phyloP scores from a whole-genome alignment of 148 eudicot species.

The Camellia lanceoleosa region DNA sequence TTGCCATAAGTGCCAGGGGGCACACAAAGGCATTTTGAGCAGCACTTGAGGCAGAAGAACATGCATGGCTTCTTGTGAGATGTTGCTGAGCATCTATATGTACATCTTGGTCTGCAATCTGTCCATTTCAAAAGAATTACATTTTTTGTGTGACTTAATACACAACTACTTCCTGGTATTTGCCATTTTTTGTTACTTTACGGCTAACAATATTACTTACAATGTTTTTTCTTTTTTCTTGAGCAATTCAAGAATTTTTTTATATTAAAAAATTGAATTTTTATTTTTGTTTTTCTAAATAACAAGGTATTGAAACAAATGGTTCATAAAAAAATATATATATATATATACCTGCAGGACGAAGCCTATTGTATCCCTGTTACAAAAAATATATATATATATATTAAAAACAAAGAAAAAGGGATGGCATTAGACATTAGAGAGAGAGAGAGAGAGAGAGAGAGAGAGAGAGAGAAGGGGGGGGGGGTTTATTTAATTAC shows the following conservation, averaged over 20 bases:
- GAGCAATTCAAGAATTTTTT: too few relatives aligned
- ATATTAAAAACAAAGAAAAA: not conserved
- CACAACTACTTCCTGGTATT: not conserved
- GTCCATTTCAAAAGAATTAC: not conserved
- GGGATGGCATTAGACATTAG: not conserved
- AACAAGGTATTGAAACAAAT: not conserved
- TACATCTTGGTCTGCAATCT: conserved; percentile 21
- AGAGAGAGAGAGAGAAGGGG: too few relatives aligned
- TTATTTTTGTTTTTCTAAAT: not conserved
- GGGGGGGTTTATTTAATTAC: not conserved
- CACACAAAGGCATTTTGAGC: conserved; percentile 20
- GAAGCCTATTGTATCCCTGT: conserved; percentile 9
- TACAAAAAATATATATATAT: not conserved
- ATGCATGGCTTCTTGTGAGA: conserved; percentile 29
- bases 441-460: not conserved
- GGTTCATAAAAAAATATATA: not conserved
- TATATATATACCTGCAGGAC: not conserved
- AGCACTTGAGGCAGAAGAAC: conserved; percentile 26
- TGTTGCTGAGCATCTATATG: conserved; percentile 26
- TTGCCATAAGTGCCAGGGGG: conserved; percentile 23
- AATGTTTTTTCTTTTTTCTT: too few relatives aligned
- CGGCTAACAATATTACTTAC: too few relatives aligned
- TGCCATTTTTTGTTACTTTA: not conserved
- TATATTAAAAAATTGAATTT: too few relatives aligned
- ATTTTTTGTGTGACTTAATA: not conserved